These are phyloP conservation scores for Ogataea methylovora DNA, from an alignment of 805 yeast genomes.

Conservation along the genomic window DNA sequence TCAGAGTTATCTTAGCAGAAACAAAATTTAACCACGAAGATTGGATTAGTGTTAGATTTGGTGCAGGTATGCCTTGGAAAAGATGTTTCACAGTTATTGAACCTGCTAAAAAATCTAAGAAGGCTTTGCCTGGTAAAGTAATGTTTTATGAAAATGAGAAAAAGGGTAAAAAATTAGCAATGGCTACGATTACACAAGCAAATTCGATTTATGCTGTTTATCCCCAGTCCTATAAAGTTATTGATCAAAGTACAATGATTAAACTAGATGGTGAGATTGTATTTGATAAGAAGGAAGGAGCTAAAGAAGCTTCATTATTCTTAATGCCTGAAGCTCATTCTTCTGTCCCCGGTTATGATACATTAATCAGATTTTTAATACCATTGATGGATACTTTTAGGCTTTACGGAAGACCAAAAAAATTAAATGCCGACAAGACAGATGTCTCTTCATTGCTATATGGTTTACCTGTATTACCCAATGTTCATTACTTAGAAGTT, in stretches of 20 bases:
- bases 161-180: slow-evolving; percentile 59
- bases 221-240: slow-evolving; percentile 74
- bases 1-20: slow-evolving; percentile 75
- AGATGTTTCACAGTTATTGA: slow-evolving; percentile 87
- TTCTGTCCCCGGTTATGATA: slow-evolving; percentile 76
- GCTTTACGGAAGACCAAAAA: slow-evolving; percentile 75
- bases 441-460: slow-evolving; percentile 63
- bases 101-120: slow-evolving; percentile 45
- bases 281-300: slow-evolving; percentile 42
- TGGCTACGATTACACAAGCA: slow-evolving; percentile 74
- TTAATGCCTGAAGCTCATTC: slow-evolving; percentile 82
- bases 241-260: slow-evolving; percentile 82
- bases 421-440: slow-evolving; percentile 65
- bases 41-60: slow-evolving; percentile 92
- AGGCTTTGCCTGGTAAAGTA: slow-evolving; percentile 54
- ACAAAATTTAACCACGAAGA: slow-evolving; percentile 84
- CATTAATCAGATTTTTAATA: slow-evolving; percentile 71
- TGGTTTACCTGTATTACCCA: slow-evolving; percentile 79
- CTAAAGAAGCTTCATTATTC: slow-evolving; percentile 57
- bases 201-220: slow-evolving; percentile 81
- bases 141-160: slow-evolving; percentile 80
- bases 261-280: slow-evolving; percentile 79
- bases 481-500: slow-evolving; percentile 61
- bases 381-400: slow-evolving; percentile 72
- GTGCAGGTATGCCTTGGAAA: slow-evolving; percentile 97